Conservation (phyloP, 805 yeast genomes). For the Lachancea sp. region DNA sequence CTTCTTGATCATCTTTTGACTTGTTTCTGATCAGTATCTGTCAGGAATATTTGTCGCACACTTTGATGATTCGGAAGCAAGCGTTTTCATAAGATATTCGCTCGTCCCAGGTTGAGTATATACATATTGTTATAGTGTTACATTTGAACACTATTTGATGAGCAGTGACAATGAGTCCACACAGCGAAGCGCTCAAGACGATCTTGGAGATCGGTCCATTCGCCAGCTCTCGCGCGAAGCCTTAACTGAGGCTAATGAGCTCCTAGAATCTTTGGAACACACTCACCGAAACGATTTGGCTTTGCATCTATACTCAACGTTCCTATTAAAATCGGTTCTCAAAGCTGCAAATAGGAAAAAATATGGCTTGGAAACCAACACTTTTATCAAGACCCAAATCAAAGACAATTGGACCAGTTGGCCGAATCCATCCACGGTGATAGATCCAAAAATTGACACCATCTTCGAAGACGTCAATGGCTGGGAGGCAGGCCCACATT, state of each 20-base stretch:
- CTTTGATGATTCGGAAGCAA: too few species aligned
- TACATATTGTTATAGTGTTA: too few species aligned
- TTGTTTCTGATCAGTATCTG: too few species aligned
- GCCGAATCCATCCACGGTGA: slow-evolving; percentile 42
- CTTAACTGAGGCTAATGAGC: slow-evolving; percentile 22
- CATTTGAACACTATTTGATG: neutral
- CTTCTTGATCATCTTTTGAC: too few species aligned
- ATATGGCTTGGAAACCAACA: slow-evolving; percentile 30
- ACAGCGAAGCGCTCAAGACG: neutral
- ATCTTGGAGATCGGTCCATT: neutral
- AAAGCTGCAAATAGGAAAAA: slow-evolving; percentile 23
- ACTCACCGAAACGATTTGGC: slow-evolving; percentile 51
- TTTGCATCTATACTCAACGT: slow-evolving; percentile 56
- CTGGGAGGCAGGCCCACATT: neutral
- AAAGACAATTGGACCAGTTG: slow-evolving; percentile 46
- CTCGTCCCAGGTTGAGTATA: neutral
- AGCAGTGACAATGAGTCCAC: neutral
- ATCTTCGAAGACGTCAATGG: slow-evolving; percentile 22
- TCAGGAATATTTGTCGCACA: too few species aligned
- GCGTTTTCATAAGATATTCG: too few species aligned
- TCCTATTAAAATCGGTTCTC: slow-evolving; percentile 32
- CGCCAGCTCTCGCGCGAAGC: neutral
- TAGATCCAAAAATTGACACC: slow-evolving; percentile 25
- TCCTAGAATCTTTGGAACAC: slow-evolving; percentile 40
- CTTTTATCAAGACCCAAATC: slow-evolving; percentile 34